Percentiles rank a stretch among this genome's conserved stretches.
These are phyloP conservation scores for Insectozyma bohioensis DNA, from an alignment of 1,139 yeast species.

Conservation along the genomic window DNA sequence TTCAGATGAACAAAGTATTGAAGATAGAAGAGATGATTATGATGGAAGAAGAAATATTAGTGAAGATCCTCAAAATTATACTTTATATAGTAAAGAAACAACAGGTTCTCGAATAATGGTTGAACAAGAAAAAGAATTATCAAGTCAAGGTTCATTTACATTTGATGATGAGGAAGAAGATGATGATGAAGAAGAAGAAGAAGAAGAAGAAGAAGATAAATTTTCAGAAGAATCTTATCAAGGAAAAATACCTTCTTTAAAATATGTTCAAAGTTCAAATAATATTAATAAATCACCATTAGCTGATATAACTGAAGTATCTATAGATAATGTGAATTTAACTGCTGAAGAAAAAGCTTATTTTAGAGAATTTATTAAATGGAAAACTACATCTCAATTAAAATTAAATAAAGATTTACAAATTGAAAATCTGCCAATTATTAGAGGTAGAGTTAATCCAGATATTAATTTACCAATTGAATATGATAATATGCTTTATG, in stretches of 20 bases:
- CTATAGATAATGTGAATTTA: slow-evolving; percentile 24
- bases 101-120: slow-evolving; percentile 4
- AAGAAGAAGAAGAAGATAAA: neutral
- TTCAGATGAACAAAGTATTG: slow-evolving; percentile 22
- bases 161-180: slow-evolving; percentile 23
- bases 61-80: slow-evolving; percentile 21
- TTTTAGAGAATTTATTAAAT: slow-evolving; percentile 20
- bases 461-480: slow-evolving; percentile 34
- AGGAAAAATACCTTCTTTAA: no score
- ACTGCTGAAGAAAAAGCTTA: slow-evolving; percentile 20
- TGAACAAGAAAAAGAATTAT: slow-evolving; percentile 14
- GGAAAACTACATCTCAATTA: slow-evolving; percentile 43
- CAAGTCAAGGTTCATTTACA: no score
- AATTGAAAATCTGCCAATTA: slow-evolving; percentile 15
- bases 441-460: slow-evolving; percentile 35
- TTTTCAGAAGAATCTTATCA: neutral
- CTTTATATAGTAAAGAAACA: slow-evolving; percentile 20
- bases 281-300: neutral
- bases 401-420: slow-evolving; percentile 13
- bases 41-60: slow-evolving; percentile 10
- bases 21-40: slow-evolving; percentile 9
- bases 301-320: slow-evolving; percentile 15
- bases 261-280: neutral
- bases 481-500: slow-evolving; percentile 43
- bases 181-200: slow-evolving; percentile 1